Conservation (phyloP, 1,139 yeast genomes). For the Lodderomyces theae region DNA sequence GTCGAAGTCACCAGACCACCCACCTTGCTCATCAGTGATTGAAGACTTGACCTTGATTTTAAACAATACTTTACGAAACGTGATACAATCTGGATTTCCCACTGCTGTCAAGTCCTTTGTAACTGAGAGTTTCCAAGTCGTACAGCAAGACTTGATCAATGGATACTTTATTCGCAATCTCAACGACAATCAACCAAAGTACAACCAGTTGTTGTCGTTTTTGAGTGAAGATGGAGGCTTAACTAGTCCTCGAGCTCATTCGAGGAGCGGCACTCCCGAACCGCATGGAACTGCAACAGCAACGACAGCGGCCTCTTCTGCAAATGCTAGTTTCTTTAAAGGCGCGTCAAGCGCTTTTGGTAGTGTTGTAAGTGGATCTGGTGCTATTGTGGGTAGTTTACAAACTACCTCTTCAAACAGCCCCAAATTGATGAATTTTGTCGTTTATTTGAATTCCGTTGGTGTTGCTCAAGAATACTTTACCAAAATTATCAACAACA, state of each 20-base stretch:
- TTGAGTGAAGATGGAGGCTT: constrained; percentile 16
- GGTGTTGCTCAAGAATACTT: constrained; percentile 58
- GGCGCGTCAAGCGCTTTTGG: constrained; percentile 49
- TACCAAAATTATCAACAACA: constrained; percentile 41
- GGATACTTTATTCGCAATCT: constrained; percentile 50
- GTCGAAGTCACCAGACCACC: constrained; percentile 42
- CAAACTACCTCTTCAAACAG: constrained; percentile 21
- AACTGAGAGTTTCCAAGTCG: constrained; percentile 27
- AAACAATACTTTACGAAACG: constrained; percentile 60
- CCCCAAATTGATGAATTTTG: constrained; percentile 44
- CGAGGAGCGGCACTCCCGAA: constrained; percentile 38
- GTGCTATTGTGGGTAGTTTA: constrained; percentile 21
- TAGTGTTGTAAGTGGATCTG: constrained; percentile 37
- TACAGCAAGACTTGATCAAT: constrained; percentile 37
- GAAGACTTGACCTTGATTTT: constrained; percentile 81
- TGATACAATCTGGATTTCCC: constrained; percentile 60
- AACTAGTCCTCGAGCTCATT: constrained; percentile 13
- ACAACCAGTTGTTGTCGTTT: constrained; percentile 38
- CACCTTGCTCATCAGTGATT: constrained; percentile 78
- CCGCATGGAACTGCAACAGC: constrained; percentile 15
- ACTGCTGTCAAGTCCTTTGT: constrained; percentile 52
- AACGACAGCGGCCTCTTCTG: background rate
- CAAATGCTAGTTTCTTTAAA: constrained; percentile 39
- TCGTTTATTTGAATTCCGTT: constrained; percentile 60
- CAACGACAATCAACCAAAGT: constrained; percentile 54